These are phyloP conservation scores for Solanum chiquidenum DNA, from an alignment of 257 asterid genomes.

Conservation along the genomic window DNA sequence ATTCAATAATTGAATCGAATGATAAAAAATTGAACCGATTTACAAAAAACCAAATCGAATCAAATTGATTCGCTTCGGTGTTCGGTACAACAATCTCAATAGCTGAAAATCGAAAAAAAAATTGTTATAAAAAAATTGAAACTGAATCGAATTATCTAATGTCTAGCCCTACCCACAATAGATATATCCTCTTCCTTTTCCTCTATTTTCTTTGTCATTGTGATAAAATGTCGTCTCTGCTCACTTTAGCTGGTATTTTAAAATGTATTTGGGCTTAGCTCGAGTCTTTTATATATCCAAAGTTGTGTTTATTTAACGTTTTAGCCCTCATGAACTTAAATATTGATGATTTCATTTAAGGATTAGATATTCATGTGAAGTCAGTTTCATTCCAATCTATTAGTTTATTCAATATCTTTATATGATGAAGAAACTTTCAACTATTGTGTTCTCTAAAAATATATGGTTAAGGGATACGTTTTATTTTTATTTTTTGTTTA, in stretches of 20 bases:
- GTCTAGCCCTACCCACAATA: background rate
- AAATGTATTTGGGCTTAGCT: background rate
- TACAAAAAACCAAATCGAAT: no score
- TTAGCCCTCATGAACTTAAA: background rate
- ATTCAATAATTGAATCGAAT: background rate
- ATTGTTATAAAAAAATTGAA: no score
- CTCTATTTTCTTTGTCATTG: background rate
- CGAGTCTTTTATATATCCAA: background rate
- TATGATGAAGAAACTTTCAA: background rate
- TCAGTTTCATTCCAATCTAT: background rate
- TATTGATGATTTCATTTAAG: no score
- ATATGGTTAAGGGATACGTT: no score
- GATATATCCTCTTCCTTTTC: background rate
- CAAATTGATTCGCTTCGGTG: background rate
- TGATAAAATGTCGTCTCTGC: background rate
- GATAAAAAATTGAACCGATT: background rate
- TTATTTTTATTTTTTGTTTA: no score
- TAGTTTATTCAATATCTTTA: background rate
- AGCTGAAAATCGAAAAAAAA: no score
- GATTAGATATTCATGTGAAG: background rate
- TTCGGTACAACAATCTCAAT: background rate
- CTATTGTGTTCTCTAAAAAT: background rate
- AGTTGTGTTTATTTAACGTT: background rate
- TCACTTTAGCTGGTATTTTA: background rate
- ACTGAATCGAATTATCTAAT: no score